A percentile compares a stretch with the other conserved stretches of the same genome.
These are phyloP conservation scores for Sphaerulina musiva DNA, from an alignment of 2,329 filamentous ascomycete genomes.

Conservation along the genomic window DNA sequence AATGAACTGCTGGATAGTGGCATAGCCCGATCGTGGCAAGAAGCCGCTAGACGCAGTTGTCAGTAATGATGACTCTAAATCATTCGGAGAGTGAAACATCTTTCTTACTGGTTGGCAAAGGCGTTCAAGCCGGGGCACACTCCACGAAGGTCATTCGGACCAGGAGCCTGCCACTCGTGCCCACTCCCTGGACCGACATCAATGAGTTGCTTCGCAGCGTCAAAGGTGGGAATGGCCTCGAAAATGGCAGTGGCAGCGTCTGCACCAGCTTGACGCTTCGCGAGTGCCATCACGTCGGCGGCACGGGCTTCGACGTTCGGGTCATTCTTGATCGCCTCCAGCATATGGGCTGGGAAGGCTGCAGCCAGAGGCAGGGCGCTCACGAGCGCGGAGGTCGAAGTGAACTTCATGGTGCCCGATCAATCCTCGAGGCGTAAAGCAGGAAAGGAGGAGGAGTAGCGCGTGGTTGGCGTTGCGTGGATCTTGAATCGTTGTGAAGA, in stretches of 20 bases:
- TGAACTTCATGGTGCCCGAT: conserved; percentile 16
- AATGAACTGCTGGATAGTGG: conserved; percentile 28
- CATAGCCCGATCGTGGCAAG: conserved; percentile 29
- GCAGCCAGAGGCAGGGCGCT: conserved; percentile 11
- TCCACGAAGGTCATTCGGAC: conserved; percentile 27
- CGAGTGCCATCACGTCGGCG: conserved; percentile 8
- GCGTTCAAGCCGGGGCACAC: conserved; percentile 29
- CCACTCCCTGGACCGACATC: conserved; percentile 23
- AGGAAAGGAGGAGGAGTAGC: no score
- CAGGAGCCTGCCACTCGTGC: conserved; percentile 29
- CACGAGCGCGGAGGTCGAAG: conserved; percentile 12
- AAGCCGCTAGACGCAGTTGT: conserved; percentile 14
- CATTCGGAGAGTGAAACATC: background rate
- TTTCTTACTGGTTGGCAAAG: conserved; percentile 21
- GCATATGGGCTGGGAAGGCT: conserved; percentile 15
- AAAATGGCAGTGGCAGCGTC: conserved; percentile 22
- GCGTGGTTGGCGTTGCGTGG: no score
- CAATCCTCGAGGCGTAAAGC: background rate
- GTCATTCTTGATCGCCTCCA: conserved; percentile 14
- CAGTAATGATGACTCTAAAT: background rate
- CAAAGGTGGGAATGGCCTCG: conserved; percentile 27
- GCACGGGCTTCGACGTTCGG: conserved; percentile 14
- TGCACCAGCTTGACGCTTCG: conserved; percentile 22
- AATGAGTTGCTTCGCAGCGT: conserved; percentile 28
- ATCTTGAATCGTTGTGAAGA: background rate